Conservation (phyloP, 2,329 filamentous ascomycete species). For the Talaromyces amestolkiae region DNA sequence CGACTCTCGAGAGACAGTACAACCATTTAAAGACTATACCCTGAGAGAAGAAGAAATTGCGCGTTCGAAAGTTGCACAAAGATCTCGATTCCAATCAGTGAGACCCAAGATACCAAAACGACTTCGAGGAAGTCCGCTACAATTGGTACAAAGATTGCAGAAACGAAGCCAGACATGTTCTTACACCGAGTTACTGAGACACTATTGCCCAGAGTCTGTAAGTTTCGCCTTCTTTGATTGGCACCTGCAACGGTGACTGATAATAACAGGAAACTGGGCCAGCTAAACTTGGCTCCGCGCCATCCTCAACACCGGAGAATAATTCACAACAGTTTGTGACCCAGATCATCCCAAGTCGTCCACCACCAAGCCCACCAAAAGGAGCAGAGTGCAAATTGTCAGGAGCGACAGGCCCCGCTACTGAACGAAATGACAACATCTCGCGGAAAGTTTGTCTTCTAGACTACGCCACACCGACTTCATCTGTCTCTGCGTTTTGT, state of each 20-base stretch:
- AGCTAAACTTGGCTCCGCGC: background rate
- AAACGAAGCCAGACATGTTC: conserved; percentile 70
- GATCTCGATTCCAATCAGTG: conserved; percentile 16
- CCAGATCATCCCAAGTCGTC: conserved; percentile 10
- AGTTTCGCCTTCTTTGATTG: conserved; percentile 17
- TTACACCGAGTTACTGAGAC: conserved; percentile 71
- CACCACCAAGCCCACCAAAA: conserved; percentile 18
- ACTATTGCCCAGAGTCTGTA: conserved; percentile 70
- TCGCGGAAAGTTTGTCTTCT: conserved; percentile 50
- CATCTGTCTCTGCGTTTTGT: conserved; percentile 81
- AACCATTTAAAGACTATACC: conserved; percentile 80
- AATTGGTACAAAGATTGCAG: conserved; percentile 67
- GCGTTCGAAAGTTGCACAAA: conserved; percentile 17
- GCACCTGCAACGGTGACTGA: conserved; percentile 2
- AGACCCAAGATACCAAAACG: conserved; percentile 39
- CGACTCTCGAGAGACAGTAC: conserved; percentile 63
- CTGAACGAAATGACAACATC: conserved; percentile 6
- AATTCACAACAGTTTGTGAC: conserved; percentile 13
- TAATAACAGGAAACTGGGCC: conserved; percentile 16
- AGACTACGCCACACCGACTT: conserved; percentile 64
- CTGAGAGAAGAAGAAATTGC: conserved; percentile 78
- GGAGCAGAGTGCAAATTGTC: background rate
- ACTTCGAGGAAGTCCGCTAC: conserved; percentile 61
- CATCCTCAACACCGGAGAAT: background rate
- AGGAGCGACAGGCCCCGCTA: conserved; percentile 4